Conservation (phyloP, 2,329 filamentous ascomycete genomes). For the Pseudogymnoascus sp. region DNA sequence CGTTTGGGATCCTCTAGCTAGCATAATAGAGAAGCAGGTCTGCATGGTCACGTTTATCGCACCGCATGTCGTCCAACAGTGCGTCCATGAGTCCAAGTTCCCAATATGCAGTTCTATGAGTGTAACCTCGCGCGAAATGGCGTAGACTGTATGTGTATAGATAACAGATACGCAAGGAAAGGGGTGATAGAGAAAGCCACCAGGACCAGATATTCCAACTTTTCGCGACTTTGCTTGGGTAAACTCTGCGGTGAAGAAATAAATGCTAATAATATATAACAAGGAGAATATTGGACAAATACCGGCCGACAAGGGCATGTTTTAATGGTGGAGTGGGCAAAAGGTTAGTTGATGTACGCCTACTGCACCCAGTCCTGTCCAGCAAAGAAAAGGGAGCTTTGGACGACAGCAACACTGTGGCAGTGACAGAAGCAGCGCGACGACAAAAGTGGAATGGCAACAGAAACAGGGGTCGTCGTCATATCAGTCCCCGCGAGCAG, state of each 20-base stretch:
- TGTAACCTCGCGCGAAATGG: not conserved
- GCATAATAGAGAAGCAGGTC: slow-evolving; percentile 9
- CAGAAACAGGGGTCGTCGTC: not conserved
- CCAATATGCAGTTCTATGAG: not conserved
- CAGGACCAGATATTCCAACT: not conserved
- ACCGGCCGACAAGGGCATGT: too few species aligned
- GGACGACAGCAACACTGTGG: too few species aligned
- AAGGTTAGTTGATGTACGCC: too few species aligned
- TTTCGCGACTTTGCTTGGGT: not conserved
- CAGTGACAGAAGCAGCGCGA: not conserved
- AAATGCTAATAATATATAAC: too few species aligned
- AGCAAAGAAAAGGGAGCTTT: too few species aligned
- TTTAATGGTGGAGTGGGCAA: not conserved
- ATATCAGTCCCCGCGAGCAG: not conserved
- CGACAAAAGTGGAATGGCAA: not conserved
- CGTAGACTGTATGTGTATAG: not conserved
- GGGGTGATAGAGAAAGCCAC: not conserved
- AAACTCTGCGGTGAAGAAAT: too few species aligned
- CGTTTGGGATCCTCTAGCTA: slow-evolving; percentile 6
- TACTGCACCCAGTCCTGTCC: too few species aligned
- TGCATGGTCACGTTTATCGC: slow-evolving; percentile 4
- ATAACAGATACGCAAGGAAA: not conserved
- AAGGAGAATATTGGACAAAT: too few species aligned
- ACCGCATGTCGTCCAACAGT: not conserved
- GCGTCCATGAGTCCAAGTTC: not conserved